A percentile compares a stretch with the other conserved stretches of the same genome.
These are phyloP conservation scores for Alloascoidea hylecoeti DNA, from an alignment of 805 yeast species.

Conservation along the genomic window DNA sequence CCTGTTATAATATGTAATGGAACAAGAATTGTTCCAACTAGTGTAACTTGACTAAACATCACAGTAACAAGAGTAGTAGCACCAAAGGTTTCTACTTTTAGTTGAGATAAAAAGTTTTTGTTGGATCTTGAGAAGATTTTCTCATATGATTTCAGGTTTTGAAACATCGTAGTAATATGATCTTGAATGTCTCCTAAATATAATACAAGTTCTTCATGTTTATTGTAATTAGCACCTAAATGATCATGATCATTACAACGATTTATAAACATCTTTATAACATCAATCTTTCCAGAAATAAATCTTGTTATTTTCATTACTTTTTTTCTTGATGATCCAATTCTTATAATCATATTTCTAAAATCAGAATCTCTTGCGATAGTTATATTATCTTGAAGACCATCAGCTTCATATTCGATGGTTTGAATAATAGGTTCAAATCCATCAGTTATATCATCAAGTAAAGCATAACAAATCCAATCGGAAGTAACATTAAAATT, in stretches of 20 bases:
- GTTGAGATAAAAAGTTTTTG: slow-evolving; percentile 90
- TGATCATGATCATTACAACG: slow-evolving; percentile 79
- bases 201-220: slow-evolving; percentile 93
- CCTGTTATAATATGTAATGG: slow-evolving; percentile 96
- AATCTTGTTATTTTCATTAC: slow-evolving; percentile 84
- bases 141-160: slow-evolving; percentile 87
- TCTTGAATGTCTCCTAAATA: slow-evolving; percentile 96
- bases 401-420: slow-evolving; percentile 87
- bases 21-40: slow-evolving; percentile 85
- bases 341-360: slow-evolving; percentile 89
- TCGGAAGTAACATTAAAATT: slow-evolving; percentile 80
- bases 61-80: slow-evolving; percentile 96
- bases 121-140: slow-evolving; percentile 90
- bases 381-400: slow-evolving; percentile 90
- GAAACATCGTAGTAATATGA: slow-evolving; percentile 95
- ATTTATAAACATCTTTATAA: slow-evolving; percentile 87
- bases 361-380: no score
- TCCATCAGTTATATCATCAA: slow-evolving; percentile 95
- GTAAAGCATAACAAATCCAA: slow-evolving; percentile 94
- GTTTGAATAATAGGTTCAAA: slow-evolving; percentile 94
- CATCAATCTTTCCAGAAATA: slow-evolving; percentile 90
- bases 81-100: slow-evolving; percentile 94
- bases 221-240: no score
- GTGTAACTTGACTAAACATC: slow-evolving; percentile 84
- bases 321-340: slow-evolving; percentile 89